Evolutionary conservation across 352 stramenopile species (phyloP), one percentile per base, ranked within the genome.

Genomic region (Phytophthora pisi): DNA sequence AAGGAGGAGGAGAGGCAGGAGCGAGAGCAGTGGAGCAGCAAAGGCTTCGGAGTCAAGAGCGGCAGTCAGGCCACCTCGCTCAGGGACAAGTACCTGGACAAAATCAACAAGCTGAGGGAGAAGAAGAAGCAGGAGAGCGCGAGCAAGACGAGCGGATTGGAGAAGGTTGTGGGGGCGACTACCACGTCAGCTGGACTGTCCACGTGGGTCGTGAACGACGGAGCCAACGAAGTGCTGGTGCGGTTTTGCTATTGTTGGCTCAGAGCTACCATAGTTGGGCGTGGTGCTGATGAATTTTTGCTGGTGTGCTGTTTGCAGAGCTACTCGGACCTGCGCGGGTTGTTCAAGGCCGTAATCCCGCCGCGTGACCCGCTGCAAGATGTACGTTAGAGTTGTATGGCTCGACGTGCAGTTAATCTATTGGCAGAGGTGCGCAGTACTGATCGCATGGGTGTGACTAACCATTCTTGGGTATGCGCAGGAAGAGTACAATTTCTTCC

Each of bases 11-110:
- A 57, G 36, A 64, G 67, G 40, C 52, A 64, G 36, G 64, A 81
- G 24, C 24, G 68, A 24, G 51, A 77, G 24, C 30, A 76, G 38
- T 51, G 47, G 61, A 72, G 68, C 40, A 68, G 49, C 26, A 57
- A 61, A 63, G 16, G 72, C 36, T 43, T 43, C 36, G 36, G 36
- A 9, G 36, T 43, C 36, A 43, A 43, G 36, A n/a, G 36, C 51
- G 65, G 55, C 6, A 61, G 26, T 31, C 45, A 62, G 51, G 47
- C 23, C 18, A 76, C 57, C 34, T 78, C 77, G 0, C 64, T 85
- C 30, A 70, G 83, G n/a, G 77, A 78, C 49, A 93, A 93, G 66
- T 93, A 93, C 57, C 50, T 93, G 64, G 80, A 88, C 66, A 92
- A 91, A 59, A 74, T 93, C 47, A 90, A 82, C 15, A 61, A 76